These are phyloP conservation scores for Phlebiopsis flavidoalba DNA, from an alignment of 768 basidiomycete species.

Conservation along the genomic window DNA sequence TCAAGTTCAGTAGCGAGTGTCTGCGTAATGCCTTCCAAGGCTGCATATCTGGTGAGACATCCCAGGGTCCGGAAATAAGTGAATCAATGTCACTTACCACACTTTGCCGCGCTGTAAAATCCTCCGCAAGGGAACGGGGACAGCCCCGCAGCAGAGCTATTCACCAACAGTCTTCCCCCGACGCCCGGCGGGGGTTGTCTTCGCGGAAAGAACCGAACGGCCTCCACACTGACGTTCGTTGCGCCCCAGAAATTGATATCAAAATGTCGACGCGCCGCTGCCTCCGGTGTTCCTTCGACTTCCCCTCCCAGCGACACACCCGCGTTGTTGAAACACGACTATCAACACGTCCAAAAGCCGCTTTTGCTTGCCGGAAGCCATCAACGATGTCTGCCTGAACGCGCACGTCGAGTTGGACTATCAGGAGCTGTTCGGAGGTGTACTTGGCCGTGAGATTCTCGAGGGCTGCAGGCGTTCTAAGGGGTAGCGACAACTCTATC, in stretches of 20 bases:
- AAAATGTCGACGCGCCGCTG: conserved; percentile 30
- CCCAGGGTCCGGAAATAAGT: background rate
- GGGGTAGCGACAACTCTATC: conserved; percentile 38
- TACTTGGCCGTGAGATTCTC: conserved; percentile 23
- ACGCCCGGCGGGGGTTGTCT: conserved; percentile 28
- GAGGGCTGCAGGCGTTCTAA: conserved; percentile 26
- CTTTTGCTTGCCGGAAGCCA: conserved; percentile 30
- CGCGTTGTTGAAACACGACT: conserved; percentile 45
- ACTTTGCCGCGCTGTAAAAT: conserved; percentile 12
- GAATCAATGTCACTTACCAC: conserved; percentile 9
- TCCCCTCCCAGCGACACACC: conserved; percentile 27
- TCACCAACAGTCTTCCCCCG: conserved; percentile 18
- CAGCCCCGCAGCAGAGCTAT: conserved; percentile 6
- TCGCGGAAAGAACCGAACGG: conserved; percentile 32
- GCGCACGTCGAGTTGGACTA: conserved; percentile 37
- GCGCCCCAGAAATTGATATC: conserved; percentile 29
- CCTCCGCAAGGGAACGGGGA: conserved; percentile 1
- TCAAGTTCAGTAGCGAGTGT: conserved; percentile 36
- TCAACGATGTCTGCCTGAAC: conserved; percentile 24
- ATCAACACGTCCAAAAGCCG: conserved; percentile 39
- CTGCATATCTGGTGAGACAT: conserved; percentile 11
- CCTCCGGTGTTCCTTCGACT: conserved; percentile 32
- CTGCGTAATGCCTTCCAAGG: conserved; percentile 33
- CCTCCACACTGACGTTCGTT: conserved; percentile 8
- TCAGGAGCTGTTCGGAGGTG: conserved; percentile 27